phyloP scores from a whole-genome alignment of 768 basidiomycete genomes.

The Asterophora lycoperdoides region DNA sequence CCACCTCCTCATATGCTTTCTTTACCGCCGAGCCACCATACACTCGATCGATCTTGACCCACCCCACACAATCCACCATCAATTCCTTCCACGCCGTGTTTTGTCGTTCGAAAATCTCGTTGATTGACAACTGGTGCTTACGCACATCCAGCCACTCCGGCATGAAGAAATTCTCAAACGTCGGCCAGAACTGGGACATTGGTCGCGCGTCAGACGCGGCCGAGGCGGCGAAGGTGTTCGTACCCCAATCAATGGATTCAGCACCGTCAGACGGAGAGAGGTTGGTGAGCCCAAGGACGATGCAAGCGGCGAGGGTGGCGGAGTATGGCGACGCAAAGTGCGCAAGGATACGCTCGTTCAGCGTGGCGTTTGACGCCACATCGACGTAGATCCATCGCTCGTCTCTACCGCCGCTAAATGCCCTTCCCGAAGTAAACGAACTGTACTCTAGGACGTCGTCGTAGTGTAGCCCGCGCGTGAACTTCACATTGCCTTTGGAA shows the following conservation, averaged over 20 bases:
- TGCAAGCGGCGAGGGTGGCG: constrained; percentile 33
- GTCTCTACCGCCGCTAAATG: constrained; percentile 23
- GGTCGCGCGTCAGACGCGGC: constrained; percentile 3
- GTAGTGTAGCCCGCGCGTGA: constrained; percentile 56
- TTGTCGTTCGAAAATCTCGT: constrained; percentile 48
- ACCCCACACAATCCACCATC: constrained; percentile 50
- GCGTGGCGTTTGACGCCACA: constrained; percentile 50
- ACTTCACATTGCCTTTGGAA: constrained; percentile 48
- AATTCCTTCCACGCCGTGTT: constrained; percentile 54
- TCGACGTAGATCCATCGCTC: constrained; percentile 58
- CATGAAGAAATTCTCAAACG: constrained; percentile 60
- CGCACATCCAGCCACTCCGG: constrained; percentile 62
- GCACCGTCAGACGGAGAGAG: constrained; percentile 38
- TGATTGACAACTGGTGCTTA: constrained; percentile 39
- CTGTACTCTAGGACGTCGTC: constrained; percentile 55
- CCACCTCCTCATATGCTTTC: constrained; percentile 43
- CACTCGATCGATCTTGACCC: constrained; percentile 51
- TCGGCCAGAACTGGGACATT: constrained; percentile 28
- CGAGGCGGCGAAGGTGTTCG: constrained; percentile 29
- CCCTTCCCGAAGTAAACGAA: constrained; percentile 29
- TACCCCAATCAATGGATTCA: constrained; percentile 33
- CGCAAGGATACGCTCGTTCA: constrained; percentile 42
- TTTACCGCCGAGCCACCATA: constrained; percentile 45
- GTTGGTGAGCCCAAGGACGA: constrained; percentile 56
- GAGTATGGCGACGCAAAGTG: constrained; percentile 38